These are phyloP conservation scores for Saccharum spontaneum DNA, from an alignment of 176 grass and related monocot species.

Conservation along the genomic window DNA sequence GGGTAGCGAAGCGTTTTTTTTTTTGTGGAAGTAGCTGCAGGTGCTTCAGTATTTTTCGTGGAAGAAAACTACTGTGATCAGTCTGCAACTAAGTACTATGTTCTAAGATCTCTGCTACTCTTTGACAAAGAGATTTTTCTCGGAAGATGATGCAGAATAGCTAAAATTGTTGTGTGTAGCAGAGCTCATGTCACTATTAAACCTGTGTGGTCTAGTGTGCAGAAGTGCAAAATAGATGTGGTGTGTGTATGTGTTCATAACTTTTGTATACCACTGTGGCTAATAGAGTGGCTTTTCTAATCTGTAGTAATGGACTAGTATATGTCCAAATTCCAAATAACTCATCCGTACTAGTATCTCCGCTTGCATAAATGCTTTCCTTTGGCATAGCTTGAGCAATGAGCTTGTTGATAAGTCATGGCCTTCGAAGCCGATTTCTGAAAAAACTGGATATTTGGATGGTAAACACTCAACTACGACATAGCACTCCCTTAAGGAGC, in stretches of 20 bases:
- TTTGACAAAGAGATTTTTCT: not conserved
- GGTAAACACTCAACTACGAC: not conserved
- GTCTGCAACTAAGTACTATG: not conserved
- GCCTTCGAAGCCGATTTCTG: not conserved
- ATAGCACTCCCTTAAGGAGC: not conserved
- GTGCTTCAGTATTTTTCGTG: conserved; percentile 19
- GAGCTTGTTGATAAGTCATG: not conserved
- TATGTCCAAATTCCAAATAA: not conserved
- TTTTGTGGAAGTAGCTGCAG: not conserved
- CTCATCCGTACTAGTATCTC: too few relatives aligned
- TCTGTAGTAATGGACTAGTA: not conserved
- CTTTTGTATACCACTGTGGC: not conserved
- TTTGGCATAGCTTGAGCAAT: not conserved
- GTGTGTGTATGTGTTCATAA: not conserved
- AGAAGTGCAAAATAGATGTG: not conserved
- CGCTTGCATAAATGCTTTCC: not conserved
- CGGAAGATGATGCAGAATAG: not conserved
- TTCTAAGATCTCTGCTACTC: not conserved
- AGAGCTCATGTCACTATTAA: not conserved
- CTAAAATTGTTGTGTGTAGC: not conserved
- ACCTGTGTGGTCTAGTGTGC: not conserved
- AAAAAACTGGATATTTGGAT: not conserved
- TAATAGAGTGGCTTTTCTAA: not conserved
- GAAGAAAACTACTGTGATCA: not conserved
- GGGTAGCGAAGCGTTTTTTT: not conserved